Evolutionary conservation across 139 green algal species (phyloP).

Genomic region (Penium margaritaceum): DNA sequence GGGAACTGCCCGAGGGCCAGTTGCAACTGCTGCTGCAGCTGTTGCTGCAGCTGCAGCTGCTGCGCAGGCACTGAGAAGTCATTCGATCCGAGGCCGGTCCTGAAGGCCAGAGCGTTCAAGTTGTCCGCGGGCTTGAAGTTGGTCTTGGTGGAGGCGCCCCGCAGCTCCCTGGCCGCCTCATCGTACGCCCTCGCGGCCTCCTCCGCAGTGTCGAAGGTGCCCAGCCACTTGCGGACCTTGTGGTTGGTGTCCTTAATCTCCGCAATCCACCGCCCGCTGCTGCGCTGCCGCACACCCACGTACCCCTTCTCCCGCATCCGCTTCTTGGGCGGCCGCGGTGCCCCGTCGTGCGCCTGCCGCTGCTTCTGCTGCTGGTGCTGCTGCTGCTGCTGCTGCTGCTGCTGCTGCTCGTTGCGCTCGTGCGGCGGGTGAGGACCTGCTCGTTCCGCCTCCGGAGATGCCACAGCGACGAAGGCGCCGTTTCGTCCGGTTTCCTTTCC

Average conservation of each 20-base stretch:
- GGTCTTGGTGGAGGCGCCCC: conserved; percentile 25
- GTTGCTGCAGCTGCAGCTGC: background rate
- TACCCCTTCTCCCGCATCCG: background rate
- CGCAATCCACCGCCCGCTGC: conserved; percentile 29
- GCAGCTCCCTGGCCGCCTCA: conserved; percentile 33
- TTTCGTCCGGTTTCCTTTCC: too few relatives aligned
- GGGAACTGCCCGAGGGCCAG: background rate
- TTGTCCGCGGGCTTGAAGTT: conserved; percentile 26
- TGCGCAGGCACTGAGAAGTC: background rate
- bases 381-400: too few relatives aligned
- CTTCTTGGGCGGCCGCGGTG: background rate
- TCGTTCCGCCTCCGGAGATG: too few relatives aligned
- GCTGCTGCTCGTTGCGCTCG: too few relatives aligned
- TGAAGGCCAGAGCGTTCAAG: too few relatives aligned
- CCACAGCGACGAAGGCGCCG: too few relatives aligned
- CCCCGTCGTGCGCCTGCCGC: too few relatives aligned
- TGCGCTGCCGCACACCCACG: conserved; percentile 22
- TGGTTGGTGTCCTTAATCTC: conserved; percentile 41
- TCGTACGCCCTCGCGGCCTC: conserved; percentile 32
- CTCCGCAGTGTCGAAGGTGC: conserved; percentile 31
- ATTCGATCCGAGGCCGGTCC: too few relatives aligned
- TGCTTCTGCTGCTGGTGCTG: too few relatives aligned
- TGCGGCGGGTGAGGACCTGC: too few relatives aligned
- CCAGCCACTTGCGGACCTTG: conserved; percentile 29
- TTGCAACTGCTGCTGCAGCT: background rate